Conservation (phyloP, 2,329 filamentous ascomycete genomes). For the Scytalidium sp. region DNA sequence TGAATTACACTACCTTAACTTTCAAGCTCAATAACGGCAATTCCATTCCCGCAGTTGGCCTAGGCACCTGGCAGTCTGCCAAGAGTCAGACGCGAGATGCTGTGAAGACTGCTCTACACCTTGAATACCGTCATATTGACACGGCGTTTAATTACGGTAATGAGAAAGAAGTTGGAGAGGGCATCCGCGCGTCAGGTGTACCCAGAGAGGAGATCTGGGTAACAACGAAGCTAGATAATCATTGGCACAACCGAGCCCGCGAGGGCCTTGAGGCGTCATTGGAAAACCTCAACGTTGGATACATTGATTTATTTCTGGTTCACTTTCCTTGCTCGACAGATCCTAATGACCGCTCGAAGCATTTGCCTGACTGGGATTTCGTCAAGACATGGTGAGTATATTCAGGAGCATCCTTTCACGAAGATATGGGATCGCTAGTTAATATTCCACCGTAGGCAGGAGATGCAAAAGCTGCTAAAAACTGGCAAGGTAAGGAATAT, state of each 20-base stretch:
- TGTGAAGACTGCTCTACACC: conserved; percentile 39
- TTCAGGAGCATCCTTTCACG: too few relatives aligned
- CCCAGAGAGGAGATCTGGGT: conserved; percentile 35
- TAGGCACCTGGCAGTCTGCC: conserved; percentile 39
- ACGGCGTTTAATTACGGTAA: conserved; percentile 43
- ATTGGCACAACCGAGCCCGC: conserved; percentile 47
- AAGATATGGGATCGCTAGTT: conserved; percentile 10
- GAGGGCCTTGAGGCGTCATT: conserved; percentile 46
- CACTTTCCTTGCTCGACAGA: conserved; percentile 51
- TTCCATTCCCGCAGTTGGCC: conserved; percentile 35
- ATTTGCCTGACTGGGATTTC: too few relatives aligned
- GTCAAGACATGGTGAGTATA: too few relatives aligned
- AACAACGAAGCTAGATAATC: too few relatives aligned
- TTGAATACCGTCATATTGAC: conserved; percentile 44
- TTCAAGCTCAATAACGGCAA: conserved; percentile 38
- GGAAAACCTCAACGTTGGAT: conserved; percentile 47
- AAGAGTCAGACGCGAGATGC: too few relatives aligned
- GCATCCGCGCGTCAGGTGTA: conserved; percentile 33
- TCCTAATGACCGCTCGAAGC: too few relatives aligned
- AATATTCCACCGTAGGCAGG: conserved; percentile 1
- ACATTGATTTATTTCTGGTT: conserved; percentile 50
- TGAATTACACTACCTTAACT: too few relatives aligned
- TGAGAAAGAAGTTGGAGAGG: conserved; percentile 38
- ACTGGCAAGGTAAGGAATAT: conserved; percentile 41
- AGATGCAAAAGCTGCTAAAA: conserved; percentile 37